Evolutionary conservation across 176 grass and related monocot species (phyloP).

Genomic region (Oryza glumipatula): DNA sequence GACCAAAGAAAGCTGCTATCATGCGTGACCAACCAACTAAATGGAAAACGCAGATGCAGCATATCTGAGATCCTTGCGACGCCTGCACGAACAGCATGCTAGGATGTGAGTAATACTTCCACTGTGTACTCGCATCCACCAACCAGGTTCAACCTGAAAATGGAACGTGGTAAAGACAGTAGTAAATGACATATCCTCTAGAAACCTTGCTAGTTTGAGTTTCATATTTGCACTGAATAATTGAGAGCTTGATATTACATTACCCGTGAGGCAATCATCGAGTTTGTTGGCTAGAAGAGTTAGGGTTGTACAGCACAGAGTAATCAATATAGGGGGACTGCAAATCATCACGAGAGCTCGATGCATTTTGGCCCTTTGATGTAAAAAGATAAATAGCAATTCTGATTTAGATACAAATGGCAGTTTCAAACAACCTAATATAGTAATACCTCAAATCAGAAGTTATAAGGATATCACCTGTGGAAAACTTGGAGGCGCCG

Average conservation of each 20-base stretch:
- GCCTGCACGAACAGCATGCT: neutral
- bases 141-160: conserved; percentile 18
- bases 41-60: neutral
- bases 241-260: neutral
- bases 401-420: neutral
- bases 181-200: neutral
- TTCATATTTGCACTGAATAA: neutral
- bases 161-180: neutral
- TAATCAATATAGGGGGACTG: neutral
- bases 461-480: conserved; percentile 28
- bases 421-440: neutral
- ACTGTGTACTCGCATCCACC: neutral
- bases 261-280: neutral
- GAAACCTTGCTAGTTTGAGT: neutral
- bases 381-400: neutral
- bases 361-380: neutral
- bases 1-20: no score
- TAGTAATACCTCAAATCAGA: neutral
- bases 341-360: neutral
- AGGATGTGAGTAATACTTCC: neutral
- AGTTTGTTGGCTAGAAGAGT: neutral
- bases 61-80: neutral
- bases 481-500: conserved; percentile 15
- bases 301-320: neutral
- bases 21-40: neutral